Evolutionary conservation across 2,329 filamentous ascomycete species (phyloP).

Genomic region (Huntiella savannae): DNA sequence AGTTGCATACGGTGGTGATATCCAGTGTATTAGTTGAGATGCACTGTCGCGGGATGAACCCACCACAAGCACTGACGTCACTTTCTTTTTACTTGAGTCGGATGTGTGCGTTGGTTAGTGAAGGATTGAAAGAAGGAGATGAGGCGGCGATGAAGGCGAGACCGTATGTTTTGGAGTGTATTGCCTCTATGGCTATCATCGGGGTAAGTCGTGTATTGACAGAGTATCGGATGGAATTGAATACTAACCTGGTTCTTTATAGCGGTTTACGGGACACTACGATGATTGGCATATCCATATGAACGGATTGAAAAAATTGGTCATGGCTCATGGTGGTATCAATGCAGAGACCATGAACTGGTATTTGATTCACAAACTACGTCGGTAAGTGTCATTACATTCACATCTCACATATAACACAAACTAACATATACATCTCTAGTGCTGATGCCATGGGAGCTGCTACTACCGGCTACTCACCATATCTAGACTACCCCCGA

Average conservation of each 20-base stretch:
- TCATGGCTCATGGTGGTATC: slow-evolving; percentile 7
- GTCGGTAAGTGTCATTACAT: slow-evolving; percentile 5
- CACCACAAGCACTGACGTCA: slow-evolving; percentile 7
- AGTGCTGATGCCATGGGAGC: slow-evolving; percentile 10
- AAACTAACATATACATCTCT: not conserved
- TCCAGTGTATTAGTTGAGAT: slow-evolving; percentile 11
- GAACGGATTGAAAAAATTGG: slow-evolving; percentile 9
- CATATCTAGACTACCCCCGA: slow-evolving; percentile 11
- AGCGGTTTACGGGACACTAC: slow-evolving; percentile 10
- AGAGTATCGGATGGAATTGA: not conserved
- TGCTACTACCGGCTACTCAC: slow-evolving; percentile 5
- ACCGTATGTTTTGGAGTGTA: slow-evolving; percentile 11
- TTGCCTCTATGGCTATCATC: slow-evolving; percentile 10
- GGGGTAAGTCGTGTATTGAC: slow-evolving; percentile 4
- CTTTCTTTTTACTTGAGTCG: slow-evolving; percentile 10
- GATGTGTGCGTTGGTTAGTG: slow-evolving; percentile 11
- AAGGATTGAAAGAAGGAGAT: slow-evolving; percentile 9
- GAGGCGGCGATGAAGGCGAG: slow-evolving; percentile 5
- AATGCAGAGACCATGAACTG: slow-evolving; percentile 7
- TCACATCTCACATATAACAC: not conserved
- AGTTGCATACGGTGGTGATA: slow-evolving; percentile 9
- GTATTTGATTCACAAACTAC: slow-evolving; percentile 10
- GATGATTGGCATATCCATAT: slow-evolving; percentile 11
- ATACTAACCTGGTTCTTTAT: not conserved
- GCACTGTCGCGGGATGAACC: slow-evolving; percentile 9